Conservation (phyloP, 352 stramenopile species). For the Phytophthora cryptogea region DNA sequence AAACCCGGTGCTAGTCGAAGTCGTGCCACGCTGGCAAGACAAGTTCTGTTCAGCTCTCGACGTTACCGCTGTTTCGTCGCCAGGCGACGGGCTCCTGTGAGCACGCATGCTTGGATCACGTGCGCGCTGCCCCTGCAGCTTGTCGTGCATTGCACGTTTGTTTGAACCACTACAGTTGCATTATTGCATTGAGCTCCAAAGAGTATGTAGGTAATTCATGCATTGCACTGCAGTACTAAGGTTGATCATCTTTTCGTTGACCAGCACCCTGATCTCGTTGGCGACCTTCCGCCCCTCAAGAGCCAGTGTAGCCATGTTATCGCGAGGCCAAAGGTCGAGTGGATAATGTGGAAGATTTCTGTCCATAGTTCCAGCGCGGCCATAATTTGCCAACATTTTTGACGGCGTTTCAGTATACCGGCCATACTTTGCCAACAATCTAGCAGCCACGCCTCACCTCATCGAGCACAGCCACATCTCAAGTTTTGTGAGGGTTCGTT, state of each 20-base stretch:
- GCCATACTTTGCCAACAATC: neutral
- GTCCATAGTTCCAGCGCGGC: neutral
- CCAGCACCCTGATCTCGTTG: slow-evolving; percentile 12
- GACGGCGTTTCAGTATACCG: slow-evolving; percentile 17
- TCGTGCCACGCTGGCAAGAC: too few species aligned
- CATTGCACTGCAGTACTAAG: too few species aligned
- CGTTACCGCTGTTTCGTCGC: slow-evolving; percentile 26
- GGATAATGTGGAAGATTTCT: slow-evolving; percentile 26
- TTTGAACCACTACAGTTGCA: too few species aligned
- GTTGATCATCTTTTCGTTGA: too few species aligned
- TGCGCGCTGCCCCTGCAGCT: neutral
- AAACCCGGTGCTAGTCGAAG: too few species aligned
- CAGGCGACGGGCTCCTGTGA: slow-evolving; percentile 13
- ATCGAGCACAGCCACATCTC: too few species aligned
- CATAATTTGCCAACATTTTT: slow-evolving; percentile 14
- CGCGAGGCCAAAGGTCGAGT: slow-evolving; percentile 18
- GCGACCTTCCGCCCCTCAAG: neutral
- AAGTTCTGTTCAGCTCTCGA: slow-evolving; percentile 26
- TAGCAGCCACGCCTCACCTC: too few species aligned
- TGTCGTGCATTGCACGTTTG: neutral
- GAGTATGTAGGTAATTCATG: too few species aligned
- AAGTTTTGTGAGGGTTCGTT: neutral
- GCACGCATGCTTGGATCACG: neutral
- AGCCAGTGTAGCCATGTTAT: slow-evolving; percentile 27
- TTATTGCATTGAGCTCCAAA: too few species aligned